Evolutionary conservation across 2,329 filamentous ascomycete species (phyloP).

Genomic region (Albophoma yamanashiensis): DNA sequence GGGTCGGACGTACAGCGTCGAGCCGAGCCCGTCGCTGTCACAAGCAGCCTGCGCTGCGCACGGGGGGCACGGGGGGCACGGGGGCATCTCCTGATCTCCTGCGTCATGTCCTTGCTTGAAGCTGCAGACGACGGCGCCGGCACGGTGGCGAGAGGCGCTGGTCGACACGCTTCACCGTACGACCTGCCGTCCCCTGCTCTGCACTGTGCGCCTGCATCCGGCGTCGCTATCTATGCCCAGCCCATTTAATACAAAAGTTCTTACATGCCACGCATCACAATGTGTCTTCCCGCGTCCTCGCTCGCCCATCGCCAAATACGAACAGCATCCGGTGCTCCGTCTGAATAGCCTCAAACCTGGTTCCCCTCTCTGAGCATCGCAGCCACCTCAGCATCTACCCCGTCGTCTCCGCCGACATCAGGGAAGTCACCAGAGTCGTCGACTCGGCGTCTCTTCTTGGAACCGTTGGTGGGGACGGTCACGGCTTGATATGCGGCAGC

Average conservation of each 20-base stretch:
- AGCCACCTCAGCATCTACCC: slow-evolving; percentile 45
- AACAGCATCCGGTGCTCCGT: background rate
- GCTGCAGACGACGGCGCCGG: background rate
- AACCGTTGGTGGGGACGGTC: slow-evolving; percentile 37
- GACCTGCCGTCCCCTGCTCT: background rate
- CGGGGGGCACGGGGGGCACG: too few species aligned
- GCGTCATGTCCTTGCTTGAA: background rate
- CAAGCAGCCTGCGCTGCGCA: background rate
- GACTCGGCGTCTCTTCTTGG: slow-evolving; percentile 46
- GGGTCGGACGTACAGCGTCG: background rate
- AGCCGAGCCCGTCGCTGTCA: background rate
- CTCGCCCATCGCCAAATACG: background rate
- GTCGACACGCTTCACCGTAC: background rate
- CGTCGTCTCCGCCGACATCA: slow-evolving; percentile 42
- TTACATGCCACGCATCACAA: background rate
- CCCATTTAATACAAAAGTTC: background rate
- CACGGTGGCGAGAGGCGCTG: background rate
- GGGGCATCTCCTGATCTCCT: too few species aligned
- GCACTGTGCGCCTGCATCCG: background rate
- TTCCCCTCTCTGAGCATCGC: slow-evolving; percentile 39
- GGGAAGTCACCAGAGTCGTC: slow-evolving; percentile 41
- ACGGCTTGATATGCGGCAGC: slow-evolving; percentile 38
- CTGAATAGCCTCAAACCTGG: slow-evolving; percentile 1
- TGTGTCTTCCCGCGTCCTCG: background rate
- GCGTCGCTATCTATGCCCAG: too few species aligned